phyloP scores from a whole-genome alignment of 2,329 filamentous ascomycete species.

The Monilinia fructigena region DNA sequence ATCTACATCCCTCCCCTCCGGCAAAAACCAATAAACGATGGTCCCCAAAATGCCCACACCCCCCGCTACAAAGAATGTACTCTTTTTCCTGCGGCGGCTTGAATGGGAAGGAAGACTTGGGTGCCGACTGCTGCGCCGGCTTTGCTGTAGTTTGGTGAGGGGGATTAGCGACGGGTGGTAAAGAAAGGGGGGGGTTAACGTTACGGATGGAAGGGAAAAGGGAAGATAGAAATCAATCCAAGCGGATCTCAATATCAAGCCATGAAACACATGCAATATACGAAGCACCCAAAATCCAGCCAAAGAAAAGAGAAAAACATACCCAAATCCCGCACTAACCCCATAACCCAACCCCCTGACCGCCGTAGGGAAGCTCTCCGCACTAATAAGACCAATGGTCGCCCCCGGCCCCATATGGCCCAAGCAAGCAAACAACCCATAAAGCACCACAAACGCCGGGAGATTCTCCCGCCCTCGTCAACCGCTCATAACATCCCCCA shows the following conservation, averaged over 20 bases:
- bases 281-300: too few relatives aligned
- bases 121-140: constrained; percentile 42
- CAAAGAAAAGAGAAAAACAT: too few relatives aligned
- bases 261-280: too few relatives aligned
- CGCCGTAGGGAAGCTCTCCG: constrained; percentile 41
- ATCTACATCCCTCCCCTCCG: constrained; percentile 7
- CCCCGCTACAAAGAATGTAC: constrained; percentile 41
- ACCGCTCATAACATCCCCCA: background rate
- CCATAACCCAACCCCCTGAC: constrained; percentile 41
- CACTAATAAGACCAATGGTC: constrained; percentile 40
- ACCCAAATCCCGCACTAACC: constrained; percentile 40
- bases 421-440: constrained; percentile 30
- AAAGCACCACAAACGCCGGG: constrained; percentile 7
- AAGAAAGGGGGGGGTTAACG: too few relatives aligned
- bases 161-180: background rate
- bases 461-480: background rate
- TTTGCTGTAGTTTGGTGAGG: constrained; percentile 19
- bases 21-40: constrained; percentile 1
- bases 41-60: constrained; percentile 19
- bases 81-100: constrained; percentile 37
- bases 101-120: constrained; percentile 40
- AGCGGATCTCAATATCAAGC: too few relatives aligned
- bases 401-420: constrained; percentile 42
- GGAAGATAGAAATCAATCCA: background rate
- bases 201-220: too few relatives aligned